A percentile compares a stretch with the other conserved stretches of the same genome.
These are phyloP conservation scores for Ophiosphaerella korrae DNA, from an alignment of 2,329 filamentous ascomycete genomes.

Conservation along the genomic window DNA sequence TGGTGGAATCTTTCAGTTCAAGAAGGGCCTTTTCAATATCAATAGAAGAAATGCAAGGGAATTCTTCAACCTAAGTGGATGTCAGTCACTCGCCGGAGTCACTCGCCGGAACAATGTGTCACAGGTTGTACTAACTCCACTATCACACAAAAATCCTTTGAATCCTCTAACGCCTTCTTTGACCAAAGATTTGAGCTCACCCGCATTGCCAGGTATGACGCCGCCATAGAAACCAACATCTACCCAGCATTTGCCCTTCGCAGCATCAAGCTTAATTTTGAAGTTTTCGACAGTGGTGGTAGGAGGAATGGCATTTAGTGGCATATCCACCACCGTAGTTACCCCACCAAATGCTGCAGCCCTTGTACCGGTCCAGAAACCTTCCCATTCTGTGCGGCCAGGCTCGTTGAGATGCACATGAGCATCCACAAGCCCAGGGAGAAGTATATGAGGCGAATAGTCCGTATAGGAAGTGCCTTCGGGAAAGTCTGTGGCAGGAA, in stretches of 20 bases:
- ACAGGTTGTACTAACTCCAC: constrained; percentile 69
- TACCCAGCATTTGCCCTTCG: constrained; percentile 90
- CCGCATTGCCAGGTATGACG: constrained; percentile 85
- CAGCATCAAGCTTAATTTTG: constrained; percentile 83
- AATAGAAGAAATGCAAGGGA: constrained; percentile 80
- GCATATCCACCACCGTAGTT: constrained; percentile 97
- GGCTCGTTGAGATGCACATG: constrained; percentile 98
- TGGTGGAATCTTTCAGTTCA: constrained; percentile 78
- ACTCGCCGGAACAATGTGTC: background rate
- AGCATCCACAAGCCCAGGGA: constrained; percentile 92
- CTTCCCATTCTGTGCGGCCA: constrained; percentile 96
- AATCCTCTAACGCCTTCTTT: constrained; percentile 89
- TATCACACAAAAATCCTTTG: constrained; percentile 97
- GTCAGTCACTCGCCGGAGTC: constrained; percentile 25
- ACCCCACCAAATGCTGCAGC: constrained; percentile 95
- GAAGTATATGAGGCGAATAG: constrained; percentile 80
- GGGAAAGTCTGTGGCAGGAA: constrained; percentile 78
- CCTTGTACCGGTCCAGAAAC: constrained; percentile 91
- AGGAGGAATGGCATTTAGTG: constrained; percentile 92
- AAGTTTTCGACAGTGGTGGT: constrained; percentile 87
- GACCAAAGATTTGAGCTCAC: constrained; percentile 79
- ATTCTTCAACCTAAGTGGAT: constrained; percentile 78
- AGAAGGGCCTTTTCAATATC: constrained; percentile 83
- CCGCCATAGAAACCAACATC: constrained; percentile 99
- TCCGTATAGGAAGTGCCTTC: constrained; percentile 75